These are phyloP conservation scores for Cryptosporidium sp. DNA, from an alignment of 169 alveolate genomes.

Conservation along the genomic window DNA sequence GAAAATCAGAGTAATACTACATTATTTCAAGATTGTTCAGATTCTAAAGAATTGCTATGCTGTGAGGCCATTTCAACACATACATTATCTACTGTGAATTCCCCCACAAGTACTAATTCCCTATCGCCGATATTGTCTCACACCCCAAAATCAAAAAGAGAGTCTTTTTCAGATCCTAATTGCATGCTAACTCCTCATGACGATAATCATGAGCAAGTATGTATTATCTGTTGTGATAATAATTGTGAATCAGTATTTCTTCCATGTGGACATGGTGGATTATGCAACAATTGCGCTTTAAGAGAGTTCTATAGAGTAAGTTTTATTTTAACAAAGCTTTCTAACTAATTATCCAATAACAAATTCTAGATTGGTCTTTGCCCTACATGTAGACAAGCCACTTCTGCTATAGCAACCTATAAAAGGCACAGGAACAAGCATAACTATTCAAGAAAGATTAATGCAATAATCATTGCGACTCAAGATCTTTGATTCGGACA, in stretches of 20 bases:
- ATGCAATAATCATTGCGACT: constrained; percentile 55
- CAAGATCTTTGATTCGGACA: constrained; percentile 5
- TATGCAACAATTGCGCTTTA: constrained; percentile 53
- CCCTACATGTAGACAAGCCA: constrained; percentile 65
- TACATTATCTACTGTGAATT: constrained; percentile 16
- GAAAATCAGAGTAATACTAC: not conserved
- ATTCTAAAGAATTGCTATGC: not conserved
- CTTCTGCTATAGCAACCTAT: constrained; percentile 56
- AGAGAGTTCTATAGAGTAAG: constrained; percentile 65
- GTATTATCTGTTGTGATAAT: constrained; percentile 62
- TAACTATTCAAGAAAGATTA: not conserved
- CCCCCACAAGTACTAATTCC: not conserved
- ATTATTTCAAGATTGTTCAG: not conserved
- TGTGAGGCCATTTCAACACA: not conserved
- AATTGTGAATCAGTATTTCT: constrained; percentile 50
- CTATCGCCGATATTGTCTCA: not conserved
- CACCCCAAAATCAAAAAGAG: not conserved
- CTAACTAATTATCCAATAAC: not conserved
- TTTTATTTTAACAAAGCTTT: not conserved
- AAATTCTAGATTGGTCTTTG: constrained; percentile 52
- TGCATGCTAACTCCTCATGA: not conserved
- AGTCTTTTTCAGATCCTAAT: not conserved
- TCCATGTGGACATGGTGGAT: constrained; percentile 70
- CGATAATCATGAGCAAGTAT: constrained; percentile 2
- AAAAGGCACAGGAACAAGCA: not conserved